Conservation (phyloP, 2,329 filamentous ascomycete species). For the Mollisiaceae sp. region DNA sequence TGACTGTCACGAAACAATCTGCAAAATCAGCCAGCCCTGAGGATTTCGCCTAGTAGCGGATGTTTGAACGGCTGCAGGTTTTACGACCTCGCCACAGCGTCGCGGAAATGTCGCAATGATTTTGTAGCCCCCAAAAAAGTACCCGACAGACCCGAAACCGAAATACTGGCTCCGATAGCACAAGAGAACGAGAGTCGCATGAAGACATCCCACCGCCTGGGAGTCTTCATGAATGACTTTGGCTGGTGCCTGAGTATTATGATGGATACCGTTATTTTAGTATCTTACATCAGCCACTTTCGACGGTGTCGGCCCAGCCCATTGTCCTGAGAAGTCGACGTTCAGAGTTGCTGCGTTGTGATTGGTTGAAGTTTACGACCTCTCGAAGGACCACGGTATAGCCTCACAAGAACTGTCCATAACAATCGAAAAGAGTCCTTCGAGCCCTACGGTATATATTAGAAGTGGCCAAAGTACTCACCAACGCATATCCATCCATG, state of each 20-base stretch:
- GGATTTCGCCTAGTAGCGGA: conserved; percentile 4
- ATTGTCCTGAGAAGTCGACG: conserved; percentile 1
- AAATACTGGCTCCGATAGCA: neutral
- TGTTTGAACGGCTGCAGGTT: neutral
- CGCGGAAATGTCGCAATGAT: neutral
- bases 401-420: conserved; percentile 5
- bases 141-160: neutral
- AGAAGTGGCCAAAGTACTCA: neutral
- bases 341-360: neutral
- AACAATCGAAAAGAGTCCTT: neutral
- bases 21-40: neutral
- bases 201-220: too few species aligned
- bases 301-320: conserved; percentile 7
- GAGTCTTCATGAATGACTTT: too few species aligned
- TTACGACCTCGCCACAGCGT: neutral
- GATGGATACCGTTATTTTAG: conserved; percentile 2
- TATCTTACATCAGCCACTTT: conserved; percentile 18
- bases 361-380: conserved; percentile 16
- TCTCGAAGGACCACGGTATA: conserved; percentile 10
- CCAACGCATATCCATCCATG: neutral
- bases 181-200: neutral
- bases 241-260: conserved; percentile 12
- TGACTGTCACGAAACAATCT: neutral
- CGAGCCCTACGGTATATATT: conserved; percentile 7
- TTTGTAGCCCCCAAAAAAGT: neutral